Conservation (phyloP, 176 grass and related monocot species). For the Musa itinerans region DNA sequence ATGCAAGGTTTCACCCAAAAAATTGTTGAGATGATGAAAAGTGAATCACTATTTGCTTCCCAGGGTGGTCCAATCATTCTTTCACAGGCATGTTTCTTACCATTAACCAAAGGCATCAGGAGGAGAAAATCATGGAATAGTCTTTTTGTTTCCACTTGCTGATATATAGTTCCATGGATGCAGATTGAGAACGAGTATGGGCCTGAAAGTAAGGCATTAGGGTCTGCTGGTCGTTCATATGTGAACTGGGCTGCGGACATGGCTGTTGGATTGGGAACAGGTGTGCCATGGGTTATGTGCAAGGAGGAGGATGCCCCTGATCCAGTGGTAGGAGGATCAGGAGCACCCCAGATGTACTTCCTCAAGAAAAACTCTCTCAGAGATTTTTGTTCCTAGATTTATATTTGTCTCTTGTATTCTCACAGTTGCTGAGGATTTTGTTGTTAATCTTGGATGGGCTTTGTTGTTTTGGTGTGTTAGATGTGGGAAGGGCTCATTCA, state of each 20-base stretch:
- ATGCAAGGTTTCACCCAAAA: constrained; percentile 97
- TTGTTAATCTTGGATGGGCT: neutral
- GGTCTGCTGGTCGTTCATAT: constrained; percentile 64
- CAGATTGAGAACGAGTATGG: constrained; percentile 99
- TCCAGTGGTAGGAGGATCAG: constrained; percentile 72
- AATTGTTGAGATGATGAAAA: constrained; percentile 90
- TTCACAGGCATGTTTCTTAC: constrained; percentile 56
- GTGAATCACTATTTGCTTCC: constrained; percentile 78
- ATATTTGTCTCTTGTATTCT: neutral
- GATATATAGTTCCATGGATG: constrained; percentile 11
- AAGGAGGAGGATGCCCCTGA: constrained; percentile 97
- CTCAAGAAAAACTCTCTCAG: constrained; percentile 19
- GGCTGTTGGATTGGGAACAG: constrained; percentile 69
- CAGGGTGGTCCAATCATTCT: constrained; percentile 97
- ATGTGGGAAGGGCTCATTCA: constrained; percentile 95
- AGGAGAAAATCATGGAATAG: neutral
- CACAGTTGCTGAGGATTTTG: neutral
- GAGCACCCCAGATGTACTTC: constrained; percentile 73
- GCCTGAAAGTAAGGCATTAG: constrained; percentile 64
- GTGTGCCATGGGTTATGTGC: constrained; percentile 99
- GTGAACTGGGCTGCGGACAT: constrained; percentile 90
- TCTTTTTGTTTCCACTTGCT: neutral
- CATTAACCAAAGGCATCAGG: neutral
- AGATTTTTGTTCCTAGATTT: neutral
- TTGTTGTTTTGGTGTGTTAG: constrained; percentile 25